Conservation (phyloP, 495 filamentous ascomycete species). For the Glarea lozoyensis region DNA sequence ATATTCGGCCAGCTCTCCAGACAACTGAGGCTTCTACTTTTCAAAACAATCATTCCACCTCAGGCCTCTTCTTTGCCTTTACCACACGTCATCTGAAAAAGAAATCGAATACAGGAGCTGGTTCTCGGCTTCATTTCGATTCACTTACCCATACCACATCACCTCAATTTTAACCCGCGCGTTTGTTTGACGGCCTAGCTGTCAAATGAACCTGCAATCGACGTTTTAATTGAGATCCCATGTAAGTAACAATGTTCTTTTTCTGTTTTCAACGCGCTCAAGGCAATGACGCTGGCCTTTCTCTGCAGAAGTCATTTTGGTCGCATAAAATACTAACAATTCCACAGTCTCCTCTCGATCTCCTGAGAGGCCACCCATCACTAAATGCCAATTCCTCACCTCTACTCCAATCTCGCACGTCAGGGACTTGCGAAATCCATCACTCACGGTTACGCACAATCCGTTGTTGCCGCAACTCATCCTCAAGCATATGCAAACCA, state of each 20-base stretch:
- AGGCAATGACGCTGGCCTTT: neutral
- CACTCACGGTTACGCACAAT: slow-evolving; percentile 95
- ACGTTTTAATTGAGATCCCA: slow-evolving; percentile 26
- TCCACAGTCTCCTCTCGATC: slow-evolving; percentile 27
- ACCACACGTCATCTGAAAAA: no score
- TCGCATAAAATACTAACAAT: no score
- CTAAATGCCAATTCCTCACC: slow-evolving; percentile 54
- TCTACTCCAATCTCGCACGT: slow-evolving; percentile 82
- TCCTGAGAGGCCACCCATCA: slow-evolving; percentile 26
- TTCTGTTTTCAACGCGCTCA: slow-evolving; percentile 3
- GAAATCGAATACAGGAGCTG: no score
- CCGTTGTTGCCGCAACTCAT: slow-evolving; percentile 90
- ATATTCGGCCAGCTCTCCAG: no score
- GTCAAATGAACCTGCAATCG: slow-evolving; percentile 65
- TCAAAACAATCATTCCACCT: no score
- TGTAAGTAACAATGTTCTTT: no score
- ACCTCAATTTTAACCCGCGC: slow-evolving; percentile 30
- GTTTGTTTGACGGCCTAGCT: slow-evolving; percentile 56
- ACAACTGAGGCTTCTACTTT: no score
- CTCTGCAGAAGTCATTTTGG: no score
- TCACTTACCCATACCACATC: slow-evolving; percentile 14
- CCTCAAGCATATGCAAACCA: slow-evolving; percentile 70
- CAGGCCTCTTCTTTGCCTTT: no score
- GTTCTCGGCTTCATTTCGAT: slow-evolving; percentile 6
- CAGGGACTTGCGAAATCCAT: slow-evolving; percentile 93